A percentile compares a stretch with the other conserved stretches of the same genome.
phyloP scores from a whole-genome alignment of 495 filamentous ascomycete species.

The Tirmania nivea region DNA sequence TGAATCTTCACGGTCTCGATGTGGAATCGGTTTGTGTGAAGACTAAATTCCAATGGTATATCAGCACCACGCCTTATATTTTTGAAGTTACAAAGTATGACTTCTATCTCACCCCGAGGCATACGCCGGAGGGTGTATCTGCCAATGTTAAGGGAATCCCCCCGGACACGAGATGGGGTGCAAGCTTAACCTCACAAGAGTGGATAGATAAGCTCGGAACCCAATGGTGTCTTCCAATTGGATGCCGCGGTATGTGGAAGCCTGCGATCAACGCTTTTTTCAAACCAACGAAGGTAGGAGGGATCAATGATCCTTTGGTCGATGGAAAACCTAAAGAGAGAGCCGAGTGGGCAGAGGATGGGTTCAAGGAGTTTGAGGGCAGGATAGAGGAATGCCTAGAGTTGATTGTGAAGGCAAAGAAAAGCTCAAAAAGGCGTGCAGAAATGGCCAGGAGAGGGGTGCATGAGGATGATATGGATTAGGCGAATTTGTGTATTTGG shows the following conservation, averaged over 20 bases:
- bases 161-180: conserved; percentile 15
- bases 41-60: conserved; percentile 16
- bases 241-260: conserved; percentile 11
- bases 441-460: neutral
- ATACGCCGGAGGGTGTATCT: conserved; percentile 5
- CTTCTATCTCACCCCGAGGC: conserved; percentile 3
- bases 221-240: conserved; percentile 5
- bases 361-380: conserved; percentile 10
- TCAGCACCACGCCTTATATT: conserved; percentile 9
- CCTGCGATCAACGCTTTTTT: conserved; percentile 11
- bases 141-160: conserved; percentile 7
- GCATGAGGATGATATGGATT: neutral
- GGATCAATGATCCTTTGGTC: conserved; percentile 7
- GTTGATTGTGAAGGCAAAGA: conserved; percentile 5
- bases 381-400: conserved; percentile 5
- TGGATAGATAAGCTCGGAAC: conserved; percentile 10
- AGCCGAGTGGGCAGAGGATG: conserved; percentile 10
- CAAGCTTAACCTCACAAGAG: conserved; percentile 5
- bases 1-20: conserved; percentile 12
- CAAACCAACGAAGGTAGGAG: conserved; percentile 10
- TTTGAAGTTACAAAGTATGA: conserved; percentile 19
- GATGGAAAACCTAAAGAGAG: neutral
- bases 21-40: conserved; percentile 14
- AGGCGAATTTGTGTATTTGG: no score
- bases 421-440: neutral